Evolutionary conservation across 176 grass and related monocot species (phyloP), one percentile per base, ranked within the genome.

Genomic region (Aegilops bicornis): DNA sequence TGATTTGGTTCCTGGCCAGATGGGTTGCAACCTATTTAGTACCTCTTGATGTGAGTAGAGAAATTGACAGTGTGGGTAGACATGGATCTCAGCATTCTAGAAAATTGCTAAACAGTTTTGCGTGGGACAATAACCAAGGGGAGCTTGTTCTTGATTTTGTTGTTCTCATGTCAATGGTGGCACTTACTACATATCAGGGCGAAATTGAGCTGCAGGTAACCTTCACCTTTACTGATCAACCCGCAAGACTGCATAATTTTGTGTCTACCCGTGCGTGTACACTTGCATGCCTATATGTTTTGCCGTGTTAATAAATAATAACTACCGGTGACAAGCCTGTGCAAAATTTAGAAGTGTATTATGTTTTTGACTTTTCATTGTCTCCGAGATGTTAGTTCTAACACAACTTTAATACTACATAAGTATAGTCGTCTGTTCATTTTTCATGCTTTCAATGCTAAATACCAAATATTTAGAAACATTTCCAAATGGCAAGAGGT

Each of bases 1-100:
- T 96, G 23, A 85, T 96, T 68, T 98, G 92, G 90, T 98, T 98
- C 92, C 71, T 98, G 83, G 90, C 93, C 68, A 96, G 96, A 96
- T 98, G 93, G 93, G 91, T 94, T 32, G 94, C 89, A 50, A 98
- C 96, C 76, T 98, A 98, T 83, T 87, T 98, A 89, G 91, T 98
- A 88, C 96, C 96, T 63, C 79, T 91, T 86, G 92, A 92, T 78
- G 83, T 88, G 30, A 86, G 74, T 77, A 95, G 86, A 87, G 82
- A 89, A 83, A 79, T 72, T 87, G 86, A 92, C 17, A 69, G 29
- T 73, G 78, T 32, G 83, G 64, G 68, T 82, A 58, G 42, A 73
- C 86, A 92, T 86, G 82, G 71, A 48, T 48, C 85, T 79, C 86
- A 94, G 79, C 83, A 84, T 87, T 98, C 96, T 48, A 93, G 88